Evolutionary conservation across 2,329 filamentous ascomycete species (phyloP), one percentile per base, ranked within the genome.

Genomic region (Colletotrichum euphorbiae): DNA sequence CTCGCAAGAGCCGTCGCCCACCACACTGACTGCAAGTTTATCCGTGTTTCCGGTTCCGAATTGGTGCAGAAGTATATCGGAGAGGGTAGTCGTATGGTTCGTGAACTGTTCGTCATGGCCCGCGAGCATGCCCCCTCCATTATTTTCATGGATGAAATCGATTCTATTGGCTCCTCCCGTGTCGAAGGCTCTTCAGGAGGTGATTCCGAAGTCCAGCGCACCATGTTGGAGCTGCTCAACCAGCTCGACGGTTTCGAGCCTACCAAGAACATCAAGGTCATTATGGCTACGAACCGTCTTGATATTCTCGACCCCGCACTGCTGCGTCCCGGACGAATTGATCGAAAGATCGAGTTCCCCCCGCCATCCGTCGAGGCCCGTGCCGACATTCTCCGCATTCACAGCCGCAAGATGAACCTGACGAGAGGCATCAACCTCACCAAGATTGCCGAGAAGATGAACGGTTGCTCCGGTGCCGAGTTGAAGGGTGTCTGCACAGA

Each of bases 71-170:
- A 99, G 84, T 99, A 99, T 82, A 99, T 99, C 75, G 96, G 96
- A 77, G 96, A 99, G 80, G 96, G 96, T 77, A 96, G 92, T 74
- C 91, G 96, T 75, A 99, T 99, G 96, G 96, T 99, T 71, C 93
- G 96, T 77, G 96, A 99, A 82, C 87, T 99, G 58, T 99, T 99
- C 86, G 93, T 99, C 78, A 99, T 99, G 96, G 96, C 96, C 31
- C 89, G 96, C 81, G 96, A 99, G 79, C 96, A 99, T 75, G 96
- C 96, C 1, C 96, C 96, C 21, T 97, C 93, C 73, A 99, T 99
- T 82, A 99, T 99, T 81, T 99, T 99, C 86, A 99, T 99, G 96
- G 96, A 99, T 80, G 96, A 99, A 82, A 98, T 99, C 80, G 96
- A 99, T 85, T 97, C 93, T 74, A 99, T 99, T 81, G 96, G 96